A percentile compares a stretch with the other conserved stretches of the same genome.
Evolutionary conservation across 2,329 filamentous ascomycete genomes (phyloP).

Genomic region (Biscogniauxia sp.): DNA sequence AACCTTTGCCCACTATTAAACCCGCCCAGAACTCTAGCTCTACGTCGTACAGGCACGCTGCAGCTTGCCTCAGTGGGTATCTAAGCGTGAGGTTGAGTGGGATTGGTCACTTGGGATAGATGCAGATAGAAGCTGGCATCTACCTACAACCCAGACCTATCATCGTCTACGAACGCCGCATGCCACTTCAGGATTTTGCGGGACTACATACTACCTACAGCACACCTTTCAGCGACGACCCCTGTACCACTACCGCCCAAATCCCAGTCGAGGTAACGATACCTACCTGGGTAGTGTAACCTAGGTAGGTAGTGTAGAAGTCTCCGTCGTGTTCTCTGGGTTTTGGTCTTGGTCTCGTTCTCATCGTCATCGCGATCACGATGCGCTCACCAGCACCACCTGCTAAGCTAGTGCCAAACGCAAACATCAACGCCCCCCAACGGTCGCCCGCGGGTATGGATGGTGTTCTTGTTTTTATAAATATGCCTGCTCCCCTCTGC

Average conservation of each 20-base stretch:
- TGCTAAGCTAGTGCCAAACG: background rate
- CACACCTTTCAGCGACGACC: background rate
- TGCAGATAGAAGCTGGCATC: constrained; percentile 13
- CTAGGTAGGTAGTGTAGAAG: too few relatives aligned
- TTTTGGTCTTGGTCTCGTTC: background rate
- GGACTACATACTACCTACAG: background rate
- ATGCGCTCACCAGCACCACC: background rate
- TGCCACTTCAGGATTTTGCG: constrained; percentile 1
- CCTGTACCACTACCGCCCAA: too few relatives aligned
- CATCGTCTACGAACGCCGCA: constrained; percentile 11
- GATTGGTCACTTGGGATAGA: constrained; percentile 16
- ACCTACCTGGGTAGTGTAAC: too few relatives aligned
- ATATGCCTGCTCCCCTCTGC: background rate
- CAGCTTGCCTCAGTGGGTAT: background rate
- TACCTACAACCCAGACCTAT: too few relatives aligned
- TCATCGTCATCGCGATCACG: background rate
- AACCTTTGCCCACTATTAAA: too few relatives aligned
- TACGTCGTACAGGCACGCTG: background rate
- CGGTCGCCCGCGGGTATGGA: background rate
- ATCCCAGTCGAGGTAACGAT: background rate
- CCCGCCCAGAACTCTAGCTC: background rate
- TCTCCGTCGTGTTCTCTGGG: background rate
- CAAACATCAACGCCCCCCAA: background rate
- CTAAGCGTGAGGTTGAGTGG: constrained; percentile 13
- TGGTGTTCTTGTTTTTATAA: constrained; percentile 4